A percentile compares a stretch with the other conserved stretches of the same genome.
Conservation (phyloP, 2,329 filamentous ascomycete genomes). For the Trichoderma koningii region DNA sequence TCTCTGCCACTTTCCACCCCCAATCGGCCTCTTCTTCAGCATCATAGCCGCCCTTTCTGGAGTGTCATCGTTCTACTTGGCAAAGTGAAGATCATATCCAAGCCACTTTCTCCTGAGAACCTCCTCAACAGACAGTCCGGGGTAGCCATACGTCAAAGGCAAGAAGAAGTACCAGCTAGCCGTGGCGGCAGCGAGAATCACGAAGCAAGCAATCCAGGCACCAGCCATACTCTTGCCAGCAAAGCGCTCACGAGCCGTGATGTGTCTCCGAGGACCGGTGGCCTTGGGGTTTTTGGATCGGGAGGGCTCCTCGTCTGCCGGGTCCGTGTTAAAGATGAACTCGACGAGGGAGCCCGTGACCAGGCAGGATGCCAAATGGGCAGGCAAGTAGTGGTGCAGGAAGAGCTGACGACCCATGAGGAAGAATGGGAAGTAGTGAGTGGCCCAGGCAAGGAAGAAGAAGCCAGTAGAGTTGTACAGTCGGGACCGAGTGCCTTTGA, state of each 20-base stretch:
- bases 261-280: slow-evolving; percentile 56
- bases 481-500: slow-evolving; percentile 81
- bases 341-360: slow-evolving; percentile 91
- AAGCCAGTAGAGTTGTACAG: slow-evolving; percentile 99
- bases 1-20: not conserved
- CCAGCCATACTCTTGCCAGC: slow-evolving; percentile 74
- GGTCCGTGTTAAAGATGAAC: slow-evolving; percentile 93
- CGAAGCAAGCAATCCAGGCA: slow-evolving; percentile 75
- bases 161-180: slow-evolving; percentile 92
- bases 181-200: slow-evolving; percentile 67
- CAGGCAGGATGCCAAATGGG: slow-evolving; percentile 85
- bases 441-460: slow-evolving; percentile 97
- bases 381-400: slow-evolving; percentile 95
- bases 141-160: slow-evolving; percentile 92
- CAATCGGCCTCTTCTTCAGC: not conserved
- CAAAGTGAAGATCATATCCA: slow-evolving; percentile 96
- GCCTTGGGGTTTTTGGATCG: slow-evolving; percentile 48
- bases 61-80: slow-evolving; percentile 65
- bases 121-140: slow-evolving; percentile 76
- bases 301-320: slow-evolving; percentile 57
- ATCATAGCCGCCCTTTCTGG: not conserved
- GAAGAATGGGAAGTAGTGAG: slow-evolving; percentile 96
- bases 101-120: slow-evolving; percentile 91
- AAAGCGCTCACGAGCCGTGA: slow-evolving; percentile 80
- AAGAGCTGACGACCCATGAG: slow-evolving; percentile 98